phyloP scores from a whole-genome alignment of 805 yeast species.

The Candida piceae region DNA sequence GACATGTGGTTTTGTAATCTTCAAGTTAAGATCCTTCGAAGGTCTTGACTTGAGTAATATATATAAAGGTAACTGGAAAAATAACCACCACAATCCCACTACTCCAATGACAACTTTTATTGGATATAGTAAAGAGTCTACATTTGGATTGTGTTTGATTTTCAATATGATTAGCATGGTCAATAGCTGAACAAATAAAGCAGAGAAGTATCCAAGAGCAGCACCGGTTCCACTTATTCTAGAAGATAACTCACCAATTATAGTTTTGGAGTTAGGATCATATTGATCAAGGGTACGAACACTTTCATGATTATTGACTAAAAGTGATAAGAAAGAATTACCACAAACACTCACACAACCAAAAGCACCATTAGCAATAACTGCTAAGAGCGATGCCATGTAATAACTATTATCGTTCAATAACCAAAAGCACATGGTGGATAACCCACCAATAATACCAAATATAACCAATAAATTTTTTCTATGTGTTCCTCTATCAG shows the following conservation, averaged over 20 bases:
- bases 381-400: conserved; percentile 47
- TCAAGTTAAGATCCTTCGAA: conserved; percentile 31
- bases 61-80: conserved; percentile 60
- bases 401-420: conserved; percentile 40
- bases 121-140: conserved; percentile 30
- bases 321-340: conserved; percentile 62
- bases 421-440: conserved; percentile 43
- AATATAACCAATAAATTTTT: conserved; percentile 50
- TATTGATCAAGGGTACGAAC: conserved; percentile 3
- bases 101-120: conserved; percentile 54
- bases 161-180: conserved; percentile 43
- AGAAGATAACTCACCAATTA: conserved; percentile 39
- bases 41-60: conserved; percentile 42
- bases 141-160: conserved; percentile 17
- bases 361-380: conserved; percentile 61
- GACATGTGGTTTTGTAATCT: conserved; percentile 9
- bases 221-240: conserved; percentile 64
- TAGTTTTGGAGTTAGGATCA: conserved; percentile 8
- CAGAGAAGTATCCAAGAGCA: conserved; percentile 65
- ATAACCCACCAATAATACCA: conserved; percentile 53
- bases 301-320: conserved; percentile 40
- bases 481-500: conserved; percentile 59
- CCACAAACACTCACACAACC: conserved; percentile 81
- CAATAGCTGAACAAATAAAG: conserved; percentile 57
- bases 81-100: conserved; percentile 76